Base-by-base conservation (phyloP, 441 rosid species). In the Capsella rubella region DNA sequence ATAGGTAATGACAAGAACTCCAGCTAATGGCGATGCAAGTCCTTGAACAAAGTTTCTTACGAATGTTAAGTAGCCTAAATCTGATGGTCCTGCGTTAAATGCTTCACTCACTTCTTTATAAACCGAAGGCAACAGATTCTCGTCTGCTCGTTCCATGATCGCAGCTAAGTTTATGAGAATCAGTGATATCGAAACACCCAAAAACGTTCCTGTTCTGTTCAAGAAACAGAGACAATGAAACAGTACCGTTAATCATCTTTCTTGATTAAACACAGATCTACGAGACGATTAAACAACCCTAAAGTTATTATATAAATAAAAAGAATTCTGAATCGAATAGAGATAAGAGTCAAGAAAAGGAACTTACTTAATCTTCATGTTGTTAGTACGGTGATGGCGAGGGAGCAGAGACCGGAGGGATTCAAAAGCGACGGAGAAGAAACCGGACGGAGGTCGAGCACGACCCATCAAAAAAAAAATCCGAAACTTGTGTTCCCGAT, bases 101-200 rank as follows among this genome's bases (percentile, higher is more conserved):
- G 97, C 93, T 85, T 90, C 98, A 61, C 99, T 95, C 51, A 95
- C 97, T 95, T 95, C 99, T 87, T 90, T 95, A 78, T 95, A 92
- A 31, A 95, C 98, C 12, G 97, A 77, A 2, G 98, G 99, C 31
- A 95, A 87, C 34, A 92, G 92, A 77, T 92, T 95, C 82, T 95
- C 99, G 35, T 95, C 99, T 11, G 99, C 97, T 5, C 93, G 82
- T 71, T 92, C 99, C 99, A 95, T 95, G 34, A 92, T 87, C 18
- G 98, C 91, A 53, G 96, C 98, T 85, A 95, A 64, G 84, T 95
- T 90, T 78, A 95, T 95, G 1, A 92, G 88, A 51, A 95, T 70
- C 71, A 95, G 80, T 57, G 99, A 95, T 11, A 92, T 76, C 57
- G 99, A 89, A 80, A 95, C 65, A 51, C 99, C 98, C 29, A 85